Evolutionary conservation across 176 grass and related monocot species (phyloP), one percentile per base, ranked within the genome.

Genomic region (Poa annua): DNA sequence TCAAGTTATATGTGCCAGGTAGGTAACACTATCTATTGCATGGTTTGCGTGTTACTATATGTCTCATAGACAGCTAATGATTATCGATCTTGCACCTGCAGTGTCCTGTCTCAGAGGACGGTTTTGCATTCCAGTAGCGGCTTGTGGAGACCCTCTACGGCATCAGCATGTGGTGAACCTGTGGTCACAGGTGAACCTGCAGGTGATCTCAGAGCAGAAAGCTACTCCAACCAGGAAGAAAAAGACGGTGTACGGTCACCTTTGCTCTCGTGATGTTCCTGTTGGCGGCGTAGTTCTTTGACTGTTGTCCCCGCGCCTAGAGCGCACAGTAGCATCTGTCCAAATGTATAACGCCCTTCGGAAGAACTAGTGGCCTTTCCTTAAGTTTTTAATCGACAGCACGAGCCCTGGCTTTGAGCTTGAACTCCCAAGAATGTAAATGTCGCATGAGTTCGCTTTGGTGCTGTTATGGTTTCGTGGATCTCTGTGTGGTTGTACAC

Each of bases 1-100:
- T 93, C 96, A 25, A 91, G 90, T 74, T 98, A 98, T 81, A 98
- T 98, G 96, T 98, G 96, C 69, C 96, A 98, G 83, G 96, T 98
- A 87, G 72, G 74, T 86, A 69, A 56, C 41, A 71, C 42, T 60
- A 20, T 66, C 42, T 59, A 65, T 17, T 75, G 9, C 29, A 59
- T n/a, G 33, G 11, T 76, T 82, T 87, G 53, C 52, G 26, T 48
- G 50, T 42, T 35, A 45, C 39, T 7, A 1, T 62, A 44, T 57
- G 34, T 82, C 79, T 88, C 69, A 67, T 71, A 64, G 69, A 22
- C 59, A 44, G 12, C 7, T 69, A 11, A 62, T 77, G 21, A 13
- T 22, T 15, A n/a, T n/a, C n/a, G n/a, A 13, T 81, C 70, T 84
- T 44, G 42, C 41, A 42, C 41, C 41, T 71, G 74, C 89, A 98